Base-by-base conservation (phyloP, 345 rosid genomes). In the Populus simonii region DNA sequence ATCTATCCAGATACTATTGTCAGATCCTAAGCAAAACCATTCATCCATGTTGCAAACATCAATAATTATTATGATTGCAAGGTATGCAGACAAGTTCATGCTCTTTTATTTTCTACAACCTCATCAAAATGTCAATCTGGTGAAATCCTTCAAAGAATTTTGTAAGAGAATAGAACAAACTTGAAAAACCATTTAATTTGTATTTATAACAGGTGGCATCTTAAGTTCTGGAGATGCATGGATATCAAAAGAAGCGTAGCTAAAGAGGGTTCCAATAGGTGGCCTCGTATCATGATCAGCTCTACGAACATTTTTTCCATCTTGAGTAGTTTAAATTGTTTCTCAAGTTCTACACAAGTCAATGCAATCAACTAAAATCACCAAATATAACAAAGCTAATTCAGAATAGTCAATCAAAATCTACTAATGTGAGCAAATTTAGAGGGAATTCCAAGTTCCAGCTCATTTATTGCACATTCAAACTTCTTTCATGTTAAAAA, bases 51-150 rank as follows among this genome's bases (percentile, higher is more conserved):
- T 11, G 22, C 33, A 59, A 11, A 72, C 35, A 41, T 57, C 66
- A 13, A 22, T 22, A 23, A 2, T 18, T 38, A 57, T 16, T 8
- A 33, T 59, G 41, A 55, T 7, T 45, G 29, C 29, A 70, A 63
- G 29, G 45, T 18, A 59, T 11, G 13, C 8, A 57, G 63, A 38
- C 23, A 25, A 61, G 39, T 22, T 51, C 25, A 70, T 41, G 27
- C 12, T 62, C 35, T 17, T 74, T 67, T 5, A 38, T 53, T 16
- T 5, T 78, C 71, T 17, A 76, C 23, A 57, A 38, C 74, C 69
- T 55, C 31, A 70, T 74, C 72, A 77, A 31, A 77, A 78, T 31
- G 65, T 33, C 29, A 36, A 33, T 31, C n/a, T 73, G 33, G 62
- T 5, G 59, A 76, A 69, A 20, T 38, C 73, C 38, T 25, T 69